phyloP scores from a whole-genome alignment of 805 yeast species.

The Ogataea corticis region DNA sequence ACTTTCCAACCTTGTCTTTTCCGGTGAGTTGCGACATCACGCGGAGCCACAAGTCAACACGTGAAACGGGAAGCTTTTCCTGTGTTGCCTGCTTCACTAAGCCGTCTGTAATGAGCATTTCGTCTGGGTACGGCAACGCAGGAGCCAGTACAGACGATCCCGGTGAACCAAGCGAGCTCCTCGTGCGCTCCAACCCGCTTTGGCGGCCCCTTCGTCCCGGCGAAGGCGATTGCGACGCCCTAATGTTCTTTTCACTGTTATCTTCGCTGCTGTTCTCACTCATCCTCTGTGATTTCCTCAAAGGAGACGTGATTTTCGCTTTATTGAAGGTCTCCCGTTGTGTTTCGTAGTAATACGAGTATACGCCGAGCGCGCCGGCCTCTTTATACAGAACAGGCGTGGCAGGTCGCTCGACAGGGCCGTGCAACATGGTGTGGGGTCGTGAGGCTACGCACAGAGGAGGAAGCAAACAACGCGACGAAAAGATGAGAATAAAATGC shows the following conservation, averaged over 20 bases:
- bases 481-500: too few species aligned
- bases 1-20: slow-evolving; percentile 70
- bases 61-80: slow-evolving; percentile 9
- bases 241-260: neutral
- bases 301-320: slow-evolving; percentile 19
- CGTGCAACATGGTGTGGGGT: slow-evolving; percentile 3
- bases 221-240: slow-evolving; percentile 13
- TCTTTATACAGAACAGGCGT: slow-evolving; percentile 21
- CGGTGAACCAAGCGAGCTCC: too few species aligned
- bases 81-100: too few species aligned
- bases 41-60: slow-evolving; percentile 43
- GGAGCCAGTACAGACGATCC: too few species aligned
- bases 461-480: too few species aligned
- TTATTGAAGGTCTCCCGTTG: slow-evolving; percentile 15
- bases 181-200: too few species aligned
- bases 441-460: too few species aligned
- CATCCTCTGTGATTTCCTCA: neutral
- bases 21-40: slow-evolving; percentile 60
- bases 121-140: too few species aligned
- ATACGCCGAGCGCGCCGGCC: slow-evolving; percentile 33
- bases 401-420: slow-evolving; percentile 7
- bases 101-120: too few species aligned
- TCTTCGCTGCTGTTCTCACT: too few species aligned
- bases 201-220: too few species aligned
- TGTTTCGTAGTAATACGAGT: slow-evolving; percentile 26